phyloP scores from a whole-genome alignment of 208 protist species.

The Trypanosoma avium region DNA sequence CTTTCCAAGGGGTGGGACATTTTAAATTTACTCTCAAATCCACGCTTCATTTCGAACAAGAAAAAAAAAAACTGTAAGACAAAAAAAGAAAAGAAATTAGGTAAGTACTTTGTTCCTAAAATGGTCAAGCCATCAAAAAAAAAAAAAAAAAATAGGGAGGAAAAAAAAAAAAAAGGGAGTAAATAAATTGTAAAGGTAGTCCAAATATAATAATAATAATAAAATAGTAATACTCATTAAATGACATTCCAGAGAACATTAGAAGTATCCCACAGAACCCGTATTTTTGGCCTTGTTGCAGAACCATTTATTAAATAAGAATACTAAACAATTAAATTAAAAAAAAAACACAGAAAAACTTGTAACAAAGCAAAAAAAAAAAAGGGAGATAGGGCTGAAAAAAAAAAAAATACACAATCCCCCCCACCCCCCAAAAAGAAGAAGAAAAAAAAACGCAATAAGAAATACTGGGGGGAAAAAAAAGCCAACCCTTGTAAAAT shows the following conservation, averaged over 20 bases:
- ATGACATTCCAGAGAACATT: no score
- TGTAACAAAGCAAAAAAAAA: no score
- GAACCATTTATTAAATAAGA: no score
- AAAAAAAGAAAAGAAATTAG: no score
- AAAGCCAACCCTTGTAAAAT: not conserved
- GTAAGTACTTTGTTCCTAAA: not conserved
- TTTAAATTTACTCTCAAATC: slow-evolving; percentile 50
- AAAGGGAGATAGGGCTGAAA: no score
- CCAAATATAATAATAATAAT: not conserved
- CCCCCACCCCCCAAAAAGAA: not conserved
- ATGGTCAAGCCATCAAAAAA: not conserved
- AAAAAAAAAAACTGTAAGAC: not conserved
- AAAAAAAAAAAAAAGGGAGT: not conserved
- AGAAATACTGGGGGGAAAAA: not conserved
- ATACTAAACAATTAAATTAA: no score
- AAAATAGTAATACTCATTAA: not conserved
- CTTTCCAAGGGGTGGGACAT: slow-evolving; percentile 67
- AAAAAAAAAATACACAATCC: not conserved
- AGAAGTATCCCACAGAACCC: no score
- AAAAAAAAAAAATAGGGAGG: not conserved
- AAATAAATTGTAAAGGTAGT: not conserved
- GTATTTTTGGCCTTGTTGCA: no score
- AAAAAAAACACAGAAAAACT: no score
- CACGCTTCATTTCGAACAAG: slow-evolving; percentile 2
- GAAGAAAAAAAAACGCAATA: not conserved